phyloP scores from a whole-genome alignment of 257 asterid species.

The Plantago ovata region DNA sequence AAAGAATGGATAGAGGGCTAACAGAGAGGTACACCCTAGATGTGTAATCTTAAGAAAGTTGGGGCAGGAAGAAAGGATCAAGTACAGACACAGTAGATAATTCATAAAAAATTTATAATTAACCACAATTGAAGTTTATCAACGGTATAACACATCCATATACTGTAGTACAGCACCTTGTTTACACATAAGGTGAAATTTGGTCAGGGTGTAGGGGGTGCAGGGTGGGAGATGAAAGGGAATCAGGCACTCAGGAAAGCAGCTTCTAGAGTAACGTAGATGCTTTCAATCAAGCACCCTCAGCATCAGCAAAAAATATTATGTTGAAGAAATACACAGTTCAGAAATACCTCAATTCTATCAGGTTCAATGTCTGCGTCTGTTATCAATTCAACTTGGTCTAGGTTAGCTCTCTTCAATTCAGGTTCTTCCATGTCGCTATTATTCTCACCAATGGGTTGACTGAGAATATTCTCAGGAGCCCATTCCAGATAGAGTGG shows the following conservation, averaged over 20 bases:
- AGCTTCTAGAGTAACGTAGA: background rate
- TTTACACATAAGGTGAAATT: too few species aligned
- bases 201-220: too few species aligned
- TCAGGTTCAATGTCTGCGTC: slow-evolving; percentile 76
- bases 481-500: slow-evolving; percentile 99
- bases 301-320: background rate
- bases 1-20: too few species aligned
- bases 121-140: too few species aligned
- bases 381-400: slow-evolving; percentile 50
- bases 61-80: too few species aligned
- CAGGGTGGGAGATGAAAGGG: too few species aligned
- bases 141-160: too few species aligned
- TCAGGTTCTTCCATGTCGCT: slow-evolving; percentile 45
- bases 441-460: slow-evolving; percentile 28
- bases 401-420: slow-evolving; percentile 44
- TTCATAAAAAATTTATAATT: too few species aligned
- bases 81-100: too few species aligned
- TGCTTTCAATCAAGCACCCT: background rate
- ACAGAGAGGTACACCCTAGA: too few species aligned
- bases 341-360: slow-evolving; percentile 71
- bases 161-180: too few species aligned
- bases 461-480: slow-evolving; percentile 72
- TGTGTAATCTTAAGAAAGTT: too few species aligned
- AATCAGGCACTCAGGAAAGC: background rate
- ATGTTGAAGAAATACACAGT: background rate